Percentiles rank a stretch among this genome's conserved stretches.
Conservation (phyloP, 306 rosid species). For the Glycyrrhiza uralensis region DNA sequence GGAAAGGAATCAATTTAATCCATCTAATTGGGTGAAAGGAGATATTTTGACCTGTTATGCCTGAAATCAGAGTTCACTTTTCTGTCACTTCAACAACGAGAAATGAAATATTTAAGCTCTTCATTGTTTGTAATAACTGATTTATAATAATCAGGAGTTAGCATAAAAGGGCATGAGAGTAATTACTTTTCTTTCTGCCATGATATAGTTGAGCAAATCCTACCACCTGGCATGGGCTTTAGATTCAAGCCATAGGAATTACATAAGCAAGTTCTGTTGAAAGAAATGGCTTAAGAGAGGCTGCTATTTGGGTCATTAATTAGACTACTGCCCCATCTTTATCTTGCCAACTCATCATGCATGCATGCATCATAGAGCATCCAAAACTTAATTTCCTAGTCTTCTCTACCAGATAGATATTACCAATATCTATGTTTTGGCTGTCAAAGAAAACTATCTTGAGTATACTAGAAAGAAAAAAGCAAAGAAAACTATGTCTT, state of each 20-base stretch:
- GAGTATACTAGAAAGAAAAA: background rate
- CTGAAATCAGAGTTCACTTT: background rate
- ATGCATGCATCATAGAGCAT: background rate
- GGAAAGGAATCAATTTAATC: background rate
- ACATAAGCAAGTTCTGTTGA: background rate
- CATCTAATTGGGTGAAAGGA: slow-evolving; percentile 13
- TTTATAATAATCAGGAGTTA: background rate
- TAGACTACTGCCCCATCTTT: background rate
- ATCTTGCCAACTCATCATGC: background rate
- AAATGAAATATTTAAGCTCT: slow-evolving; percentile 3
- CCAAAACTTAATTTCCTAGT: background rate
- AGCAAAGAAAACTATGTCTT: background rate
- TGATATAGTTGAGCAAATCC: background rate
- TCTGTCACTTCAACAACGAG: background rate
- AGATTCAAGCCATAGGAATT: background rate
- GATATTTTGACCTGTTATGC: background rate
- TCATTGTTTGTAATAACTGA: background rate
- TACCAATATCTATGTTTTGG: background rate
- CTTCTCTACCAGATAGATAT: background rate
- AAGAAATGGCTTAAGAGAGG: background rate
- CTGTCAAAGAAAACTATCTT: background rate
- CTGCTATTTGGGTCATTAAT: background rate
- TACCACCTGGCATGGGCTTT: background rate
- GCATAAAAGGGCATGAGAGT: background rate
- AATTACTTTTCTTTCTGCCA: background rate